phyloP scores from a whole-genome alignment of 805 yeast genomes.

The Ogataea neopini region DNA sequence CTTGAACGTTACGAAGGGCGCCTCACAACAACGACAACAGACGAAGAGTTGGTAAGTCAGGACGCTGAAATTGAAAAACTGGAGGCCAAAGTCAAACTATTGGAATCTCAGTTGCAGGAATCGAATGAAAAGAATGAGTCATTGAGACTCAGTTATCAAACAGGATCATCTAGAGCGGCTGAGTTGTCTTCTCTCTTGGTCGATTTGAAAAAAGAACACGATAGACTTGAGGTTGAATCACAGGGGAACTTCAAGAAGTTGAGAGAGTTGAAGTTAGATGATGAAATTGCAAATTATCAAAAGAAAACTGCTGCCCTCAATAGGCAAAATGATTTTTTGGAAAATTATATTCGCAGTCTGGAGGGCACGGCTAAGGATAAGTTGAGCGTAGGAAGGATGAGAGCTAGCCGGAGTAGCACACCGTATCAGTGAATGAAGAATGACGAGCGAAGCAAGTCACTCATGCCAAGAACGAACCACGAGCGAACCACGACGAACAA shows the following conservation, averaged over 20 bases:
- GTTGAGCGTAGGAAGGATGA: conserved; percentile 18
- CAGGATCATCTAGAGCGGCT: conserved; percentile 48
- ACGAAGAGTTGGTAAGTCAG: conserved; percentile 13
- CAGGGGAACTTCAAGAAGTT: conserved; percentile 39
- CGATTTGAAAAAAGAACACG: conserved; percentile 26
- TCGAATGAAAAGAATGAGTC: conserved; percentile 27
- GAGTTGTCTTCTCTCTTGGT: conserved; percentile 37
- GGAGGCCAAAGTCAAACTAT: conserved; percentile 7
- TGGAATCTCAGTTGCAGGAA: conserved; percentile 19
- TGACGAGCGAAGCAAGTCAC: no score
- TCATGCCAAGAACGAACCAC: no score
- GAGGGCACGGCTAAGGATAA: conserved; percentile 29
- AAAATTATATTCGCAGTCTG: conserved; percentile 25
- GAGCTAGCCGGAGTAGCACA: conserved; percentile 28
- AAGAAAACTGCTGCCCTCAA: conserved; percentile 7
- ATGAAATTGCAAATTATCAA: conserved; percentile 15
- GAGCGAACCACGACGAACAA: no score
- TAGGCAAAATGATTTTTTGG: conserved; percentile 29
- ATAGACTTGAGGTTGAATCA: conserved; percentile 30
- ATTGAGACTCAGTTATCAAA: conserved; percentile 46
- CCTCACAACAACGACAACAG: conserved; percentile 10
- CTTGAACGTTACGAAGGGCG: conserved; percentile 7
- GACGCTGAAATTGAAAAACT: conserved; percentile 17
- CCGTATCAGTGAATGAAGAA: conserved; percentile 26
- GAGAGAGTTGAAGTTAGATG: conserved; percentile 19